These are phyloP conservation scores for Scolecobasidium constrictum DNA, from an alignment of 2,329 filamentous ascomycete genomes.

Conservation along the genomic window DNA sequence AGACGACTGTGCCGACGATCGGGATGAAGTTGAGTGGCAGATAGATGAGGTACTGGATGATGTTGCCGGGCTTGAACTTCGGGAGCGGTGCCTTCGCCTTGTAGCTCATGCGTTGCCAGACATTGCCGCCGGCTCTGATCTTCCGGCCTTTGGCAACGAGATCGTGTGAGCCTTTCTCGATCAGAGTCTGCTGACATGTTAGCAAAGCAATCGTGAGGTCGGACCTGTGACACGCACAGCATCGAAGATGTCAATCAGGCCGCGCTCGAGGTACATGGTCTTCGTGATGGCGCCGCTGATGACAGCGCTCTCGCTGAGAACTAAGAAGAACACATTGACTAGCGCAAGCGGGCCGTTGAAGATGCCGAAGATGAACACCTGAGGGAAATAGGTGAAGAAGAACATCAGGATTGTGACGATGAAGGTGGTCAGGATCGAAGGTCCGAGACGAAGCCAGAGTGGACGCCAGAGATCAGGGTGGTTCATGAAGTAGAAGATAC, in stretches of 20 bases:
- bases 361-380: conserved; percentile 70
- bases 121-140: conserved; percentile 41
- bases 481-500: conserved; percentile 48
- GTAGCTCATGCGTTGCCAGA: conserved; percentile 40
- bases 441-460: conserved; percentile 43
- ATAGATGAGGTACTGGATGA: conserved; percentile 70
- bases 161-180: conserved; percentile 39
- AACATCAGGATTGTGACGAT: conserved; percentile 75
- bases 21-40: conserved; percentile 90
- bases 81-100: conserved; percentile 38
- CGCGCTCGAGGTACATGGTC: conserved; percentile 69
- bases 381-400: conserved; percentile 73
- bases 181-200: conserved; percentile 29
- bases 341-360: conserved; percentile 75
- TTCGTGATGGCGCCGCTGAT: conserved; percentile 46
- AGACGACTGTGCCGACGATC: conserved; percentile 71
- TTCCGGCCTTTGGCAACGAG: conserved; percentile 62
- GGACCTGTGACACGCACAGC: conserved; percentile 35
- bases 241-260: conserved; percentile 82
- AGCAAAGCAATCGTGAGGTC: neutral
- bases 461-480: conserved; percentile 50
- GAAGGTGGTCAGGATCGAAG: conserved; percentile 58
- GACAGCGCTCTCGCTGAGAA: conserved; percentile 40
- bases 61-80: conserved; percentile 36
- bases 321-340: conserved; percentile 59